Evolutionary conservation across 139 green algal genomes (phyloP).

Genomic region (Pseudopediastrum boryanum): DNA sequence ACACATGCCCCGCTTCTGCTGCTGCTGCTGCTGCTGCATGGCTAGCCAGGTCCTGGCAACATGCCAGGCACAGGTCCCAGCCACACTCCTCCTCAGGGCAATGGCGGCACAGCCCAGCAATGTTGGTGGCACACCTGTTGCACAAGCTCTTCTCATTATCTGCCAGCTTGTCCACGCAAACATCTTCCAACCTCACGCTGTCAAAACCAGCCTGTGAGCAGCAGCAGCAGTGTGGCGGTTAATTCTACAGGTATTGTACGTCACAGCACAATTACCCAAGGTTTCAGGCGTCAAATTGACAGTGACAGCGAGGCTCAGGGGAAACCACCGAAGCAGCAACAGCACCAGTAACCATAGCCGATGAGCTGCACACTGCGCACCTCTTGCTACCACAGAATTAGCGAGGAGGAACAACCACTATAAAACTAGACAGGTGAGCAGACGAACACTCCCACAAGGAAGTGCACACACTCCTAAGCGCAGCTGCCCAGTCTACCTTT

Average conservation of each 20-base stretch:
- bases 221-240: neutral
- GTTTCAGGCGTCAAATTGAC: neutral
- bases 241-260: too few species aligned
- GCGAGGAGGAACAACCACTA: too few species aligned
- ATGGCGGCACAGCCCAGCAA: neutral
- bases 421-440: too few species aligned
- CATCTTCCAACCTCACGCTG: neutral
- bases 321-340: neutral
- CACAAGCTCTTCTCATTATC: conserved; percentile 6
- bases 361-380: too few species aligned
- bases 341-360: too few species aligned
- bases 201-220: neutral
- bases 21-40: neutral
- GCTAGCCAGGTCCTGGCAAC: conserved; percentile 1
- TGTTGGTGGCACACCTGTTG: conserved; percentile 21
- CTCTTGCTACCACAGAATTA: too few species aligned
- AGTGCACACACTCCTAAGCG: too few species aligned
- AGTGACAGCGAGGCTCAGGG: neutral
- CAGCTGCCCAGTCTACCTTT: too few species aligned
- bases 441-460: too few species aligned
- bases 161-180: neutral
- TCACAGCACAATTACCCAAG: neutral
- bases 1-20: too few species aligned
- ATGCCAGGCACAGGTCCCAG: conserved; percentile 7
- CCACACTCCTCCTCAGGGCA: conserved; percentile 15